Evolutionary conservation across 2,329 filamentous ascomycete species (phyloP), one percentile per base, ranked within the genome.

Genomic region (Fusarium avenaceum): DNA sequence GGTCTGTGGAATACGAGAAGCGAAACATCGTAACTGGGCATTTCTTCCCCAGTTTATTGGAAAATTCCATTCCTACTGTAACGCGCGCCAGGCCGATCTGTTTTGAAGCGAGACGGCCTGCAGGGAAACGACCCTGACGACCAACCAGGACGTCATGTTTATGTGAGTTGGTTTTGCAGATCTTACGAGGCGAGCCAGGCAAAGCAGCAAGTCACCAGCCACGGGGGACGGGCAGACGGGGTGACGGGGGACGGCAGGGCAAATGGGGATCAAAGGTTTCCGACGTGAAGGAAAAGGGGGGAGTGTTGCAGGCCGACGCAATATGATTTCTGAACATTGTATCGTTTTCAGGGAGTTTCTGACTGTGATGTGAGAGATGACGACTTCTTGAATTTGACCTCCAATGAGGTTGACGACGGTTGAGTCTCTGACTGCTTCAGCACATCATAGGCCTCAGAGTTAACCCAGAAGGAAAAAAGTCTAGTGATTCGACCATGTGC

Each of bases 111-210:
- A 65, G 32, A 62, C 46, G 13, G 13, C 17, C 42, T 54, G 24
- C 35, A 48, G 38, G 33, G 32, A 40, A 50, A 46, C 45, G 33
- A 24, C 24, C 24, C 24, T 24, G 24, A 7, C 24, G 24, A 58
- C 63, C 62, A 54, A 53, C 59, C 60, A 44, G 26, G 61, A 28
- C 49, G 38, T 58, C 47, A 49, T 55, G 52, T 48, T 63, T 59
- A 53, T 61, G 61, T 55, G 57, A 55, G 39, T 47, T 48, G 55
- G 55, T 40, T 61, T 66, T 55, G 71, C 63, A 62, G 66, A 73
- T 72, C 69, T 73, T 70, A 70, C 66, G 63, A 69, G 57, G 59
- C 47, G 55, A 57, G 50, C 58, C 58, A 61, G 51, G 24, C 24
- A 24, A 24, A 24, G 24, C 24, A 24, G 35, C 40, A 38, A 42